Conservation (phyloP, 2,329 filamentous ascomycete species). For the Macrophomina pseudophaseolina region DNA sequence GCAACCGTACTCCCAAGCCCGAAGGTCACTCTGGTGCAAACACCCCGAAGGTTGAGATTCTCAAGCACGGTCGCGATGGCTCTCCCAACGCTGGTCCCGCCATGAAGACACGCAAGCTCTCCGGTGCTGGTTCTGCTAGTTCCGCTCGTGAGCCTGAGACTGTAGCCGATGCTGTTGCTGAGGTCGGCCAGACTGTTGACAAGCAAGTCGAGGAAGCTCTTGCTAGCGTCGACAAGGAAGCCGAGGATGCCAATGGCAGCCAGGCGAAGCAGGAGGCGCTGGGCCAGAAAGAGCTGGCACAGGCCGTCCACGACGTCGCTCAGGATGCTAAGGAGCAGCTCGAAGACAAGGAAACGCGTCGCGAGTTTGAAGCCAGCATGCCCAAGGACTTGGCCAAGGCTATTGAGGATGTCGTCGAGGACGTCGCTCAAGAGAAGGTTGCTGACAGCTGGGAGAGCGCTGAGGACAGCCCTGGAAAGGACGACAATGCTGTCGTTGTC, state of each 20-base stretch:
- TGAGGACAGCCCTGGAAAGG: conserved; percentile 70
- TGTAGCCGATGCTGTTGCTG: conserved; percentile 72
- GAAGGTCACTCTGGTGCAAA: conserved; percentile 35
- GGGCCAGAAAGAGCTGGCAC: conserved; percentile 45
- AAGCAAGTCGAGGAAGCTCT: conserved; percentile 70
- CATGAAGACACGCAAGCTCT: conserved; percentile 45
- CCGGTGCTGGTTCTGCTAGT: conserved; percentile 30
- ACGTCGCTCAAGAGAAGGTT: conserved; percentile 60
- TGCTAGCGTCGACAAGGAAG: conserved; percentile 56
- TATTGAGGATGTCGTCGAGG: conserved; percentile 64
- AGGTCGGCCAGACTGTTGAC: conserved; percentile 65
- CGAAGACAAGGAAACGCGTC: conserved; percentile 59
- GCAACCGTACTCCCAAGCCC: conserved; percentile 60
- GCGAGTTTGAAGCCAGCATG: conserved; percentile 59
- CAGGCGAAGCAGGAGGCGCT: conserved; percentile 58
- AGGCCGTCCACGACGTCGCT: conserved; percentile 34
- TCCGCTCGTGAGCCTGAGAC: conserved; percentile 57
- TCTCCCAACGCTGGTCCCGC: conserved; percentile 38
- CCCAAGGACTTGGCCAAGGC: conserved; percentile 60
- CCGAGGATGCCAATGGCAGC: conserved; percentile 33
- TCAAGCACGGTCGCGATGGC: conserved; percentile 51
- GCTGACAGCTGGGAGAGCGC: conserved; percentile 92
- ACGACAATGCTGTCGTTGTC: conserved; percentile 74
- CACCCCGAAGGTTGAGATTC: conserved; percentile 50
- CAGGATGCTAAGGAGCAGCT: conserved; percentile 47